Base-by-base conservation (phyloP, 306 rosid species). In the Potentilla sterilis region DNA sequence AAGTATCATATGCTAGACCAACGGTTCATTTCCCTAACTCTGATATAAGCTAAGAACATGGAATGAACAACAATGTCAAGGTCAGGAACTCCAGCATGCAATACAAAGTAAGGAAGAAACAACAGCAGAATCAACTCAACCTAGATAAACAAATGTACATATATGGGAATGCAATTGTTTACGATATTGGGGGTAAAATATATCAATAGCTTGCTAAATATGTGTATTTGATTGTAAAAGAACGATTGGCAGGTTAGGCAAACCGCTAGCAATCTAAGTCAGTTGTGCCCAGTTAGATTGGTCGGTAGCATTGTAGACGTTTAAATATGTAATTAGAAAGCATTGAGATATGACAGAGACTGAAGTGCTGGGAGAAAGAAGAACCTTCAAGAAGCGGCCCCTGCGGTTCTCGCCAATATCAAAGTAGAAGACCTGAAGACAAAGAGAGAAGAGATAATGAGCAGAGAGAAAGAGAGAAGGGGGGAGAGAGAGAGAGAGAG, bases 361-460 rank as follows among this genome's bases (percentile, higher is more conserved):
- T 19, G 34, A 58, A 58, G 65, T 54, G 5, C 2, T n/a, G 15
- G 24, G 18, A 9, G 22, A 47, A 22, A 14, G 24, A 18, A n/a
- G 73, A 75, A 92, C 99, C 99, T 96, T 96, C 78, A 96, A 88
- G 90, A 96, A 96, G 69, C 99, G 99, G 51, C 99, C 99, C 84
- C 99, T 96, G 78, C 98, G 81, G 74, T 96, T 96, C 86, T 96
- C 98, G n/a, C 99, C 99, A 77, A 92, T 88, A 85, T 96, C 99
- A 47, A 96, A 96, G 85, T 96, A 96, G 83, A 96, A 96, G 32
- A 92, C 93, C 99, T 95, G 85, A 54, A 44, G 28, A 21, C 37
- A 42, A 68, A 77, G 24, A 47, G 15, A 52, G 6, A 10, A 49
- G 24, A n/a, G 28, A 35, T 16, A 22, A 51, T 6, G 66, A 63